Evolutionary conservation across 129 eudicot genomes (phyloP), one percentile per base, ranked within the genome.

Genomic region (Flaveria bidentis): DNA sequence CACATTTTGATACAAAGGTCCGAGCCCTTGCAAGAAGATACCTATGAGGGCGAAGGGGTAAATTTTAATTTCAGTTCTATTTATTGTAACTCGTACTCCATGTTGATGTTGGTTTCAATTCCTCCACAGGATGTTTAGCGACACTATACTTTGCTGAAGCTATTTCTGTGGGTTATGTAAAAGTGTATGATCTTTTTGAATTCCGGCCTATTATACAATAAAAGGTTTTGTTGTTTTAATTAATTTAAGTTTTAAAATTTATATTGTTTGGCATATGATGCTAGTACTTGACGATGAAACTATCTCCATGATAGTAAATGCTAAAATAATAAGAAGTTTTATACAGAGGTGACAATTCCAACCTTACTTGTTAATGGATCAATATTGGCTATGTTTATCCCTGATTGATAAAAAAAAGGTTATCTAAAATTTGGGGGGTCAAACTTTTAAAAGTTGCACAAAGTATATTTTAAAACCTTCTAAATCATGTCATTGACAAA

Each of bases 1-100:
- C 96, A 58, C 99, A 94, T 78, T 94, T 94, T 78, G 97, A 94
- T 83, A 94, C 99, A 4, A 94, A 94, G 76, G 99, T 94, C 28
- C 90, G 99, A 82, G 96, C 96, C 23, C 93, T 94, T 49, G 97
- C 99, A 45, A 83, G 99, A 86, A 94, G 87, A 76, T 91, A 94
- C 67, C 89, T 94, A 53, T 89, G 88, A 92, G 36, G 50, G 28
- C 12, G 47, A 76, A 76, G 13, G 47, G n/a, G 75, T 77, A 53
- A 23, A 23, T 60, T 44, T 5, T 14, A 2, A 56, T 53, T 56
- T 77, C 28, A 13, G 45, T 67, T 13, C 45, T 23, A 69, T 69
- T 17, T 5, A 30, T 63, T 30, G 63, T 17, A 75, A 26, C 62
- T 16, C 33, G 28, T 8, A 28, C 52, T 15, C 52, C 4, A 15